Evolutionary conservation across 257 asterid species (phyloP).

Genomic region (Salvia miltiorrhiza): DNA sequence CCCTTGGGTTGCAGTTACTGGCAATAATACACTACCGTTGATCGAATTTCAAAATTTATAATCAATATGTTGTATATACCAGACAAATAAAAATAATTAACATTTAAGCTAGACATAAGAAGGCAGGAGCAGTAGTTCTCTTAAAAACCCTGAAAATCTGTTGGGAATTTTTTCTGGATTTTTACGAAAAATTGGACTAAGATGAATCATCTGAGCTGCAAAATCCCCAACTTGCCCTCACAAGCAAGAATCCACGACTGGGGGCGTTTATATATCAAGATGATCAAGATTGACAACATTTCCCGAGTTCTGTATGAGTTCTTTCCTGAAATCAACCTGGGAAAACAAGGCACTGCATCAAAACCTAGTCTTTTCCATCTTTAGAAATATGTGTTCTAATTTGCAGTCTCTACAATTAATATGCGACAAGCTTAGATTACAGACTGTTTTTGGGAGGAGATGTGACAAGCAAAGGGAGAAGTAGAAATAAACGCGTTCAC

Average conservation of each 20-base stretch:
- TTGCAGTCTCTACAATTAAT: neutral
- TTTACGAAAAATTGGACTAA: neutral
- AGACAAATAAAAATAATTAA: neutral
- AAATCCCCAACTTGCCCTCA: neutral
- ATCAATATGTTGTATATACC: neutral
- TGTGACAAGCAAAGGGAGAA: neutral
- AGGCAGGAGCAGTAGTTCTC: neutral
- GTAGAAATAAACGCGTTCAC: neutral
- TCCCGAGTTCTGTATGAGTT: constrained; percentile 60
- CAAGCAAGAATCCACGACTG: neutral
- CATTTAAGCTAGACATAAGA: neutral
- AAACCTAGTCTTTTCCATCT: neutral
- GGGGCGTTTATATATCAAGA: constrained; percentile 58
- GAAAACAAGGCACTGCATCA: constrained; percentile 10
- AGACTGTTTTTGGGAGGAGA: neutral
- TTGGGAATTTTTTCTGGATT: neutral
- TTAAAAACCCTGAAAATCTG: neutral
- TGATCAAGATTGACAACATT: constrained; percentile 54
- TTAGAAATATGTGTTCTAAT: neutral
- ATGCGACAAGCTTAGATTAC: neutral
- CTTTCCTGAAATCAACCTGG: constrained; percentile 89
- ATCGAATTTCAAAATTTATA: neutral
- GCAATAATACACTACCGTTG: neutral
- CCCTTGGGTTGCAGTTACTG: neutral
- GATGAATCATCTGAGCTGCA: neutral